These are phyloP conservation scores for Tetrastigma voinierianum DNA, from an alignment of 164 flowering plant species.

Conservation along the genomic window DNA sequence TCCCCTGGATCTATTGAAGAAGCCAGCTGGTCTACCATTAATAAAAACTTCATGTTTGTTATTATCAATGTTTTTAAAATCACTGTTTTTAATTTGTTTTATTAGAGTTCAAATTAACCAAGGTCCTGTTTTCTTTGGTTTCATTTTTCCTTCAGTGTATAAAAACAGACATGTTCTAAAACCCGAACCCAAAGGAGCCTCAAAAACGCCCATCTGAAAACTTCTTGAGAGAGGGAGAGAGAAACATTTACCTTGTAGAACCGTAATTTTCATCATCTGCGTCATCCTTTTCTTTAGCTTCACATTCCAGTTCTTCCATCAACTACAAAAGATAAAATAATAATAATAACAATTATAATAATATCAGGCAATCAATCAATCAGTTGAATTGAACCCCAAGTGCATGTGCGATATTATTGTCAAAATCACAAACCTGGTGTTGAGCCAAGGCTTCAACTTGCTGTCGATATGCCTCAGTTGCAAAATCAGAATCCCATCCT, in stretches of 20 bases:
- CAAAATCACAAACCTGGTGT: conserved; percentile 62
- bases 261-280: conserved; percentile 48
- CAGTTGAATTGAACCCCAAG: not conserved
- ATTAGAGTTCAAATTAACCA: no score
- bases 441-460: conserved; percentile 92
- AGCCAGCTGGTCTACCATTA: no score
- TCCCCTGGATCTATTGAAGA: no score
- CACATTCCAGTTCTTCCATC: conserved; percentile 78
- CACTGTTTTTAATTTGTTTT: no score
- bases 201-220: not conserved
- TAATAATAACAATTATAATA: not conserved
- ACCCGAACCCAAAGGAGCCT: not conserved
- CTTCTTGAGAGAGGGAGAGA: not conserved
- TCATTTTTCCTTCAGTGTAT: no score
- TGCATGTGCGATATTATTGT: not conserved
- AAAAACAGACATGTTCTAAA: no score
- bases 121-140: no score
- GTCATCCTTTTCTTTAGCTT: conserved; percentile 72
- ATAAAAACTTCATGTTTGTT: no score
- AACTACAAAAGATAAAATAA: conserved; percentile 38
- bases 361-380: not conserved
- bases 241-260: conserved; percentile 39
- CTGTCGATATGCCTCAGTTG: conserved; percentile 91
- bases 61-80: no score
- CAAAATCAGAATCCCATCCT: conserved; percentile 99